A percentile compares a stretch with the other conserved stretches of the same genome.
Conservation (phyloP, 139 green algal genomes). For the Coelastrella sp. region DNA sequence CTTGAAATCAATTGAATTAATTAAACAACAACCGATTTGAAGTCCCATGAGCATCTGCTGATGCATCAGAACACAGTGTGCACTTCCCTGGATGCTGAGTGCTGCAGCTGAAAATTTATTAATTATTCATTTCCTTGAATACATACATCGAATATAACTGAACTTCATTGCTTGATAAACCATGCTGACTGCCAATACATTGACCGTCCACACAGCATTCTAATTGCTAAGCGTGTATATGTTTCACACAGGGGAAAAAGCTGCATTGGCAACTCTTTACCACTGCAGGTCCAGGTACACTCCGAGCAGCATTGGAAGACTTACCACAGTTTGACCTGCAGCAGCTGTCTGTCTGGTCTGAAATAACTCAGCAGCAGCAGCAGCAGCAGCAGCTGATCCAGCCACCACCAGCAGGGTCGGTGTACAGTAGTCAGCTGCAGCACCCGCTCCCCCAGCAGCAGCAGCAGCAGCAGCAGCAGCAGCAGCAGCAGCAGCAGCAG, state of each 20-base stretch:
- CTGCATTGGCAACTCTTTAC: not conserved
- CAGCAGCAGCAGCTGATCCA: not conserved
- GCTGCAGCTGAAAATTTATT: too few species aligned
- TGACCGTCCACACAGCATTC: not conserved
- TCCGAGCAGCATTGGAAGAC: constrained; percentile 17
- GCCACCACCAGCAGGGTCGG: not conserved
- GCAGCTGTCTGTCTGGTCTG: not conserved
- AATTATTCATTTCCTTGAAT: too few species aligned
- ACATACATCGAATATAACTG: too few species aligned
- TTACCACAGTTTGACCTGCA: constrained; percentile 49
- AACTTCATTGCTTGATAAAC: too few species aligned
- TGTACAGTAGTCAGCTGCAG: not conserved
- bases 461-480: constrained; percentile 15
- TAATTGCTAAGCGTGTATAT: not conserved
- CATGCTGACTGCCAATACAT: not conserved
- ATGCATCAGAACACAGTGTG: too few species aligned
- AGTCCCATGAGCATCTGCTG: too few species aligned
- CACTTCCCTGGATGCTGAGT: too few species aligned
- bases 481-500: constrained; percentile 25
- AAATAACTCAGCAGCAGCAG: not conserved
- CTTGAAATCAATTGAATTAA: too few species aligned
- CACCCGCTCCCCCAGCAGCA: not conserved
- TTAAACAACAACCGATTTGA: too few species aligned
- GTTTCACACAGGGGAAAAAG: not conserved
- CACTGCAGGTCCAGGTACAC: constrained; percentile 5